Conservation (phyloP, 164 flowering plant species). For the Magnolia officinalis region DNA sequence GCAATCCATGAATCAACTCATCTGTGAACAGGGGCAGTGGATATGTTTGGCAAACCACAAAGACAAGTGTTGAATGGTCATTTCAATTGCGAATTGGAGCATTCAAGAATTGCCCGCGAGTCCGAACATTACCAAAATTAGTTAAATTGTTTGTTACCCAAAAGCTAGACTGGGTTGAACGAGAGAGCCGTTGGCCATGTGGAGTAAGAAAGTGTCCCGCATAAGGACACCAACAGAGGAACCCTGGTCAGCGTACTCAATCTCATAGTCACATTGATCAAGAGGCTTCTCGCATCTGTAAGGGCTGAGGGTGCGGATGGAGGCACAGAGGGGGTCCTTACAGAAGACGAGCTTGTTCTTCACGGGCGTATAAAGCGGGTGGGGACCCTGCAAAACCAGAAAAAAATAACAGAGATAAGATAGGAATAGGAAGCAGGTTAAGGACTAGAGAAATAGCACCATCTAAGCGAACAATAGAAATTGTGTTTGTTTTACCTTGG, state of each 20-base stretch:
- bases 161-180: constrained; percentile 49
- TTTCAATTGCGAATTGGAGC: not conserved
- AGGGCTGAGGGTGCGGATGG: constrained; percentile 38
- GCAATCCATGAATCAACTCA: not conserved
- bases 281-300: constrained; percentile 44
- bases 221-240: constrained; percentile 84
- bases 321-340: constrained; percentile 59
- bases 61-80: not conserved
- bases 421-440: not conserved
- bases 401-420: not conserved
- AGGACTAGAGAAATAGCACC: not conserved
- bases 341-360: constrained; percentile 54
- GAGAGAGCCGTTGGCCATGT: constrained; percentile 45
- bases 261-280: constrained; percentile 83
- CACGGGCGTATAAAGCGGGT: constrained; percentile 64
- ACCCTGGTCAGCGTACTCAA: constrained; percentile 86
- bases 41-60: not conserved
- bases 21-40: not conserved
- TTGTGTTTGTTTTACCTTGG: constrained; percentile 35
- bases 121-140: constrained; percentile 38
- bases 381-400: constrained; percentile 53
- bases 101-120: constrained; percentile 38
- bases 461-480: not conserved
- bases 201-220: constrained; percentile 50
- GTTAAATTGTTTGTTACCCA: constrained; percentile 39